phyloP scores from a whole-genome alignment of 192 early-diverging fungal species.

The Coemansia sp. region DNA sequence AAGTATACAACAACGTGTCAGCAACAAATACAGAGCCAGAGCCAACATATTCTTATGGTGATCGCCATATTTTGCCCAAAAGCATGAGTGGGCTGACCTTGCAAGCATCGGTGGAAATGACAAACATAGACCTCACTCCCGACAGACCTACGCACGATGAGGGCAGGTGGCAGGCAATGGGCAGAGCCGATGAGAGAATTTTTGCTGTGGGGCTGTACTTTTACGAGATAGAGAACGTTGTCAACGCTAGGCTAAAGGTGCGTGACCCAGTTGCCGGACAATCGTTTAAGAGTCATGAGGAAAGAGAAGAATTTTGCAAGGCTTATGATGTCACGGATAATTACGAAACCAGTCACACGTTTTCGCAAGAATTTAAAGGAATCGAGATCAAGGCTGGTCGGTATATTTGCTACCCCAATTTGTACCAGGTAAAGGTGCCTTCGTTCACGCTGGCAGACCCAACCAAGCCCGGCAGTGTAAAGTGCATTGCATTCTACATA shows the following conservation, averaged over 20 bases:
- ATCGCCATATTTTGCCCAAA: conserved; percentile 17
- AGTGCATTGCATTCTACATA: conserved; percentile 3
- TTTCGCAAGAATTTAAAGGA: background rate
- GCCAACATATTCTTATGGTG: no score
- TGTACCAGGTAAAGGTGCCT: conserved; percentile 7
- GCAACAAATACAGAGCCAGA: no score
- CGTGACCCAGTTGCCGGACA: background rate
- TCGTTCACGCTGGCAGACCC: background rate
- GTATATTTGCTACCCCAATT: conserved; percentile 5
- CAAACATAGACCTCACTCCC: conserved; percentile 67
- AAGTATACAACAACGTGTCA: no score
- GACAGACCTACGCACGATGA: conserved; percentile 62
- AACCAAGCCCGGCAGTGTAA: background rate
- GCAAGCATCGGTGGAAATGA: conserved; percentile 73
- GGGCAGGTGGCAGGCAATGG: conserved; percentile 71
- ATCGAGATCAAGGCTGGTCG: background rate
- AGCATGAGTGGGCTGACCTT: conserved; percentile 41
- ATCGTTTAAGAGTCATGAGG: background rate
- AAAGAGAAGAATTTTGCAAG: background rate
- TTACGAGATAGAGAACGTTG: conserved; percentile 71
- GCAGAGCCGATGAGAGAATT: conserved; percentile 69
- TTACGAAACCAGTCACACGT: background rate
- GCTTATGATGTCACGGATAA: background rate
- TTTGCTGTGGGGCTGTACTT: conserved; percentile 75
- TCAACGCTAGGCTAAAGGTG: background rate